Percentiles rank a stretch among this genome's conserved stretches.
Conservation (phyloP, 2,329 filamentous ascomycete genomes). For the Stylonectria norvegica region DNA sequence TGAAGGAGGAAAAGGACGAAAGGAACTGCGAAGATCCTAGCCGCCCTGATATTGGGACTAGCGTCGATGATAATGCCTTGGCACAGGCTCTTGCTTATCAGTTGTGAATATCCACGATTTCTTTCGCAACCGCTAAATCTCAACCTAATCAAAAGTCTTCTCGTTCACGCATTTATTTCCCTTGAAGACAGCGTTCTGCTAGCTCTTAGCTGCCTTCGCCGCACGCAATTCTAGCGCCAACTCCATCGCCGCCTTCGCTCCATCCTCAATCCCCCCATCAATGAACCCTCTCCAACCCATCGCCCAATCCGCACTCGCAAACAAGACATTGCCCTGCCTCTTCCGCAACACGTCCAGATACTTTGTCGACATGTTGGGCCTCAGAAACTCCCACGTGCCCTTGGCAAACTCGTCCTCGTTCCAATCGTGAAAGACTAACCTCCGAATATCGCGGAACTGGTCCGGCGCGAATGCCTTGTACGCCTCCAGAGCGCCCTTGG, state of each 20-base stretch:
- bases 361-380: conserved; percentile 6
- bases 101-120: too few relatives aligned
- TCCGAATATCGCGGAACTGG: conserved; percentile 6
- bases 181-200: too few relatives aligned
- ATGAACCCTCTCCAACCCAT: conserved; percentile 12
- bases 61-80: too few relatives aligned
- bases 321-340: conserved; percentile 9
- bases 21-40: too few relatives aligned
- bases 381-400: conserved; percentile 12
- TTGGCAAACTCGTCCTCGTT: conserved; percentile 14
- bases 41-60: too few relatives aligned
- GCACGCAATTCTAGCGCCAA: conserved; percentile 6
- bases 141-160: too few relatives aligned
- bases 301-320: conserved; percentile 13
- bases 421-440: conserved; percentile 12
- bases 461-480: conserved; percentile 5
- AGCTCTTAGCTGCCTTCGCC: too few relatives aligned
- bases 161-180: too few relatives aligned
- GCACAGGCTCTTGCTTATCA: too few relatives aligned
- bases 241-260: conserved; percentile 11
- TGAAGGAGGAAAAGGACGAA: too few relatives aligned
- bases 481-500: conserved; percentile 1
- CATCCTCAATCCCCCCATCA: conserved; percentile 12
- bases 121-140: too few relatives aligned
- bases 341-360: conserved; percentile 10